Evolutionary conservation across 164 flowering plant species (phyloP), one percentile per base, ranked within the genome.

Genomic region (Litsea cubeba): DNA sequence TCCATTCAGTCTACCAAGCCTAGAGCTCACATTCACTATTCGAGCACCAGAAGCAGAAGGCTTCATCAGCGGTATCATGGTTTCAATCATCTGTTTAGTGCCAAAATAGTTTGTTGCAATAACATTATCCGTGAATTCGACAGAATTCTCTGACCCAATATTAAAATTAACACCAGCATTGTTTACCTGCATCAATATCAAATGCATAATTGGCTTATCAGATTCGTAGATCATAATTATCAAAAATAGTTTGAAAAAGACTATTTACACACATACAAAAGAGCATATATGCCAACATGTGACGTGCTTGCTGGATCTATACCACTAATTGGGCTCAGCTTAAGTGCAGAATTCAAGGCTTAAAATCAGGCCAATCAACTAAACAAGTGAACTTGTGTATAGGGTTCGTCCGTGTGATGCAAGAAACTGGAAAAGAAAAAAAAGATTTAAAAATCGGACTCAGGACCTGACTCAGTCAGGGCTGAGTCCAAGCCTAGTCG

Each of bases 141-240:
- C 89, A 70, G 95, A 89, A 80, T 95, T 95, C 12, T 91, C 95
- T n/a, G 88, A 79, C 57, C 95, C 97, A 68, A 82, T 63, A 79
- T 93, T 95, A 85, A 81, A 90, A 75, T 91, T 95, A 25, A 92
- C 86, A 76, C 95, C 99, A 11, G 97, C 98, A 87, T 95, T 95
- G 76, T 95, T 95, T 35, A 93, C 83, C 98, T 93, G 88, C 81
- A 81, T 26, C 72, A 58, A 5, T 72, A 17, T 57, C 22, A 24
- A 28, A 46, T 40, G 25, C 28, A 69, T 4, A 12, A 68, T 11
- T 8, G 57, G 57, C 12, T 12, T 15, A 65, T 65, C 15, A 65
- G 5, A 2, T 65, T n/a, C 14, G 3, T 15, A 62, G 12, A 62
- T 18, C 58, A 15, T 14, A 18, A 54, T 18, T 18, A 54, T 54